Base-by-base conservation (phyloP, 345 rosid genomes). In the Bruguiera sexangula region DNA sequence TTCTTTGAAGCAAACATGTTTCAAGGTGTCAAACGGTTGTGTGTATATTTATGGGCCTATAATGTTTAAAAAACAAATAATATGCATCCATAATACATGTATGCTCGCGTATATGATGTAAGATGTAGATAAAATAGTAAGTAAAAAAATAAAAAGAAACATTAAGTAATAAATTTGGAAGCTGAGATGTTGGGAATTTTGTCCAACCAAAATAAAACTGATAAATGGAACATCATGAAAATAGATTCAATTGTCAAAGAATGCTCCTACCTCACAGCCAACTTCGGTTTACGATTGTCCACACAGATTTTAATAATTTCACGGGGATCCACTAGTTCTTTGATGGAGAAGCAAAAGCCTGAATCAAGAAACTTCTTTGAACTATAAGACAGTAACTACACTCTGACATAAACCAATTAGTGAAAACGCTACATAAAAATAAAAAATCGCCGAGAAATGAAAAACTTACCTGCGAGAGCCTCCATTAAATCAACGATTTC, bases 251-350 rank as follows among this genome's bases (percentile, higher is more conserved):
- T 6, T 18, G 65, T 15, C 57, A 69, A 60, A 29, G 60, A 70
- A 24, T 36, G 55, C 48, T 43, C 68, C n/a, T 80, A 87, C 98
- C 98, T 91, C 78, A 88, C 81, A 10, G 96, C 95, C 82, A 86
- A 63, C 22, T 77, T 73, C 0, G 91, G 88, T 60, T 86, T 75
- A 20, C 85, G 79, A 66, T 85, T 78, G 67, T 82, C 83, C 73
- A 88, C 84, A 73, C 89, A 88, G 50, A 82, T 26, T 70, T 81
- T 81, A 26, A 94, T 87, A 56, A 94, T 63, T 61, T 68, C 71
- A 53, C 75, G 70, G 1, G 94, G 89, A 24, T 88, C 86, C 72
- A 70, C 90, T 19, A 94, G 79, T 50, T 89, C 85, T 79, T 83
- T 87, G 73, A 88, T 76, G 52, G 83, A 76, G 82, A 94, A 86